Conservation (phyloP, 495 filamentous ascomycete species). For the Parmelia sp. region DNA sequence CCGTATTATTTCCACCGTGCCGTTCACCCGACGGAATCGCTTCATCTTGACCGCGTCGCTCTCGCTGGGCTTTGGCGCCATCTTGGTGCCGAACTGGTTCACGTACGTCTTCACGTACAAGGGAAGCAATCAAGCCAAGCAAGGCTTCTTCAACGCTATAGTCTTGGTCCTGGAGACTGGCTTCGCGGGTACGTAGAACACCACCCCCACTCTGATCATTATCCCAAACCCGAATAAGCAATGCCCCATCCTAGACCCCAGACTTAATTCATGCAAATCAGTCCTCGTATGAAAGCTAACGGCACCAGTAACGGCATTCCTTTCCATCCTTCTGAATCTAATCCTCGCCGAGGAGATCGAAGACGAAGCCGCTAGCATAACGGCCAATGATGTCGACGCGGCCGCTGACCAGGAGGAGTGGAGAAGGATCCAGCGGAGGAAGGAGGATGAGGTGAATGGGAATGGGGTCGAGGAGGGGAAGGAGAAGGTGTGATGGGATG, state of each 20-base stretch:
- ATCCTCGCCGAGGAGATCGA: conserved; percentile 67
- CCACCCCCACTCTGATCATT: too few relatives aligned
- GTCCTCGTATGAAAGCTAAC: too few relatives aligned
- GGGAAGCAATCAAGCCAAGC: conserved; percentile 62
- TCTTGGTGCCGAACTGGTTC: conserved; percentile 75
- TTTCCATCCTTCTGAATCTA: conserved; percentile 68
- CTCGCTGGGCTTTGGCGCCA: conserved; percentile 72
- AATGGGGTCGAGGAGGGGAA: not conserved
- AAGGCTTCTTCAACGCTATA: conserved; percentile 79
- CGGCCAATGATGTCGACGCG: conserved; percentile 21
- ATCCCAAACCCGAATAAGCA: too few relatives aligned
- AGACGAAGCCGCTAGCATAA: conserved; percentile 38
- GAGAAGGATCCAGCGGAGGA: conserved; percentile 13
- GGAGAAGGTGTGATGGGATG: not conserved
- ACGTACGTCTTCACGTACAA: conserved; percentile 65
- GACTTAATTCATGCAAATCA: too few relatives aligned
- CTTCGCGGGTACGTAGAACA: conserved; percentile 32
- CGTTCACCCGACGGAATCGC: conserved; percentile 77
- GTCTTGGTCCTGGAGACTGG: conserved; percentile 75
- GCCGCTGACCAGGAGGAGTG: conserved; percentile 26
- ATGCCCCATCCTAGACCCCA: too few relatives aligned
- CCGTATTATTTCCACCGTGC: conserved; percentile 69
- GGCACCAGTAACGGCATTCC: conserved; percentile 47
- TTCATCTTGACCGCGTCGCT: conserved; percentile 81
- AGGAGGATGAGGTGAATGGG: conserved; percentile 17